A percentile compares a stretch with the other conserved stretches of the same genome.
Conservation (phyloP, 2,329 filamentous ascomycete genomes). For the Colletotrichum sp. region DNA sequence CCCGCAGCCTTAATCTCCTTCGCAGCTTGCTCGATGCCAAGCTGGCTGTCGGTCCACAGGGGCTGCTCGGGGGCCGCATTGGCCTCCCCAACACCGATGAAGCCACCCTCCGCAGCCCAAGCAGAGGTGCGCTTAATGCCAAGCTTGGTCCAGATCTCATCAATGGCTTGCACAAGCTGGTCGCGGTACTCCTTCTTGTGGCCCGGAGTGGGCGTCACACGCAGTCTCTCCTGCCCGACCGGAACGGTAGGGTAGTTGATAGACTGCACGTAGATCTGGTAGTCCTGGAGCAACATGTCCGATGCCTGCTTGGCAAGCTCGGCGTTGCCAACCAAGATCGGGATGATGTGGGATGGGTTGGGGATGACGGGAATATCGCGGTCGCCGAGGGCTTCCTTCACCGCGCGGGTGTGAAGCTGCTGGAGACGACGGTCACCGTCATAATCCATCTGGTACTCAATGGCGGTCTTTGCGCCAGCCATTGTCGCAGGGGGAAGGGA, state of each 20-base stretch:
- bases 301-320: slow-evolving; percentile 91
- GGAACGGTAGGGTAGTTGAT: slow-evolving; percentile 99
- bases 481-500: slow-evolving; percentile 95
- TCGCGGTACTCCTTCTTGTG: slow-evolving; percentile 86
- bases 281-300: slow-evolving; percentile 87
- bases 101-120: slow-evolving; percentile 90
- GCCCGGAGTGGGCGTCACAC: slow-evolving; percentile 94
- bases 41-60: slow-evolving; percentile 92
- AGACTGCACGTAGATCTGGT: slow-evolving; percentile 95
- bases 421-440: slow-evolving; percentile 89
- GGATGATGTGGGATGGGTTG: slow-evolving; percentile 96
- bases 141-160: slow-evolving; percentile 87
- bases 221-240: slow-evolving; percentile 94
- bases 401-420: slow-evolving; percentile 93
- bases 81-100: slow-evolving; percentile 88
- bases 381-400: slow-evolving; percentile 81
- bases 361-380: slow-evolving; percentile 95
- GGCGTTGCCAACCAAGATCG: slow-evolving; percentile 91
- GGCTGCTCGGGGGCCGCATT: slow-evolving; percentile 66
- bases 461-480: slow-evolving; percentile 90
- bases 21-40: slow-evolving; percentile 74
- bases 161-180: slow-evolving; percentile 82
- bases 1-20: slow-evolving; percentile 61
- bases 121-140: slow-evolving; percentile 91
- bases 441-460: slow-evolving; percentile 90